phyloP scores from a whole-genome alignment of 768 basidiomycete species.

The Trametes cubensis region DNA sequence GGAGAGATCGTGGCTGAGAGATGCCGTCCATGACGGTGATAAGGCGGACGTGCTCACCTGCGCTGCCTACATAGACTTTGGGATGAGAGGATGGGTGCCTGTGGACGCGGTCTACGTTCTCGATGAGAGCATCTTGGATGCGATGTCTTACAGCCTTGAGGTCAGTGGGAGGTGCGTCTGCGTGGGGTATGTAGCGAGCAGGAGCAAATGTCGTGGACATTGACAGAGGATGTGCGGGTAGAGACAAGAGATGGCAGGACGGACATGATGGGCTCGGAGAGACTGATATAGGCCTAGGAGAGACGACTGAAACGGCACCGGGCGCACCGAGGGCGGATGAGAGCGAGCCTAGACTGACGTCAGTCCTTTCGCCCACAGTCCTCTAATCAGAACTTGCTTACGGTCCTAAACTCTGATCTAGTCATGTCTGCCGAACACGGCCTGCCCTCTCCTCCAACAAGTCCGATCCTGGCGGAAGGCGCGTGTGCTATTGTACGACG shows the following conservation, averaged over 20 bases:
- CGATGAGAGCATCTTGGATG: slow-evolving; percentile 25
- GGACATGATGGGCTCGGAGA: neutral
- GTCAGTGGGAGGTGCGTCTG: slow-evolving; percentile 20
- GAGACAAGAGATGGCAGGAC: neutral
- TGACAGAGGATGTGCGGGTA: neutral
- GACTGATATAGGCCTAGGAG: neutral
- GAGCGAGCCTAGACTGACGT: slow-evolving; percentile 20
- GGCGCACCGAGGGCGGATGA: slow-evolving; percentile 15
- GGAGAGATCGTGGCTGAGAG: neutral
- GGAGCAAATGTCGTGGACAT: slow-evolving; percentile 8
- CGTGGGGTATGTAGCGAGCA: slow-evolving; percentile 27
- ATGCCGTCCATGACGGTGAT: neutral
- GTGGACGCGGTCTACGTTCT: slow-evolving; percentile 26
- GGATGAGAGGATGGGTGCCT: slow-evolving; percentile 24
- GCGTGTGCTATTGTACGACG: neutral
- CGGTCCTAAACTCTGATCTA: neutral
- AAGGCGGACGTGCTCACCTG: slow-evolving; percentile 21
- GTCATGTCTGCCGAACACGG: neutral
- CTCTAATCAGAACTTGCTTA: slow-evolving; percentile 1
- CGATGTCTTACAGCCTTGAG: slow-evolving; percentile 17
- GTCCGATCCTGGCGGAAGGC: neutral
- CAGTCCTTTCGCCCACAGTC: neutral
- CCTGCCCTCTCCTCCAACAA: neutral
- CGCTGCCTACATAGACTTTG: slow-evolving; percentile 27
- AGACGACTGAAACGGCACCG: neutral